phyloP scores from a whole-genome alignment of 495 filamentous ascomycete genomes.

The Hypoxylon lenormandii region DNA sequence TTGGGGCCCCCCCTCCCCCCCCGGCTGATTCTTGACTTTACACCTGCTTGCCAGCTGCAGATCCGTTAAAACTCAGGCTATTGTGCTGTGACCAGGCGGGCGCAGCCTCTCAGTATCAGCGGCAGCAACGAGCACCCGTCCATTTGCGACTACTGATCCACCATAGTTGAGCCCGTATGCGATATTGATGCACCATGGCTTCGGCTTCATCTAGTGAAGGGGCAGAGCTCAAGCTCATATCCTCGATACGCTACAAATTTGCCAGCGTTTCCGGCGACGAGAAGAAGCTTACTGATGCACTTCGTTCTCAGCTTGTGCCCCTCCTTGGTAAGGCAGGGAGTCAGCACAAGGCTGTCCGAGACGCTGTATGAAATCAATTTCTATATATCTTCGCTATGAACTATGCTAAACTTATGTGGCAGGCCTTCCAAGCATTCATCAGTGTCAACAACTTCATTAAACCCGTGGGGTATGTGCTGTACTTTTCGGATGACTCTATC shows the following conservation, averaged over 20 bases:
- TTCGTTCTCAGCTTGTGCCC: conserved; percentile 82
- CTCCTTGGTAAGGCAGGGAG: conserved; percentile 86
- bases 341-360: conserved; percentile 78
- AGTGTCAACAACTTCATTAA: conserved; percentile 60
- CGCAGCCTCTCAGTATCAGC: too few relatives aligned
- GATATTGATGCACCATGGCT: too few relatives aligned
- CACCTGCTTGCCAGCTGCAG: too few relatives aligned
- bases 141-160: too few relatives aligned
- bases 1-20: too few relatives aligned
- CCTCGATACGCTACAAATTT: conserved; percentile 90
- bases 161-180: too few relatives aligned
- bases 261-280: conserved; percentile 84
- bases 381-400: neutral
- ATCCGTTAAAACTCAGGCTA: too few relatives aligned
- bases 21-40: too few relatives aligned
- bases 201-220: conserved; percentile 62
- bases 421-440: conserved; percentile 50
- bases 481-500: neutral
- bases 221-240: conserved; percentile 84
- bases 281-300: conserved; percentile 77
- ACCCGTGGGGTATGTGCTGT: conserved; percentile 55
- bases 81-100: too few relatives aligned
- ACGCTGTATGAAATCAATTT: conserved; percentile 38
- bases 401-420: conserved; percentile 29
- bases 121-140: too few relatives aligned